These are phyloP conservation scores for Rhynchospora pubera DNA, from an alignment of 176 grass and related monocot species.

Conservation along the genomic window DNA sequence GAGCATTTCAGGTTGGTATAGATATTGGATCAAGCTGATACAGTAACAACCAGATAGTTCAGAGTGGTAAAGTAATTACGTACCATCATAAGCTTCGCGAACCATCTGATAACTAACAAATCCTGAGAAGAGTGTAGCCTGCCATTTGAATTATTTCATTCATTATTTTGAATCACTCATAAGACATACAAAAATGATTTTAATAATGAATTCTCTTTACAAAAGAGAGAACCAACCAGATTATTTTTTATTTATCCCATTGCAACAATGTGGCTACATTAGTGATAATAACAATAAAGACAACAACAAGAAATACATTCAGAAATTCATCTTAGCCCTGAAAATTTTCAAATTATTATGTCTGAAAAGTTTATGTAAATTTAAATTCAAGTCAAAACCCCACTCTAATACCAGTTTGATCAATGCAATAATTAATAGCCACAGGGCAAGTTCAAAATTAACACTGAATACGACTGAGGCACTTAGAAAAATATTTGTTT, in stretches of 20 bases:
- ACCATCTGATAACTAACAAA: conserved; percentile 93
- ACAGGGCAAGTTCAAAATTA: too few species aligned
- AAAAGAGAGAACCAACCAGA: background rate
- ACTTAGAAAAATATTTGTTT: too few species aligned
- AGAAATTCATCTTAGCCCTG: background rate
- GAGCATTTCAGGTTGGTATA: background rate
- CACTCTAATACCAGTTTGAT: too few species aligned
- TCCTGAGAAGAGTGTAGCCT: conserved; percentile 94
- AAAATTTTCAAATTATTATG: too few species aligned
- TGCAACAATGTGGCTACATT: background rate
- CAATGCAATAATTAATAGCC: too few species aligned
- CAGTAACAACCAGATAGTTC: background rate
- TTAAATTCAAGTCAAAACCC: too few species aligned
- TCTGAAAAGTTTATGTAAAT: too few species aligned
- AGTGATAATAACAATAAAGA: background rate
- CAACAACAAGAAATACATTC: background rate
- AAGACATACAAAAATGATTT: background rate
- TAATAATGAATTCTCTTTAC: background rate
- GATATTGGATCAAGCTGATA: background rate
- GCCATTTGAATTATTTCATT: conserved; percentile 30
- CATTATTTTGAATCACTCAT: background rate
- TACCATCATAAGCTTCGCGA: conserved; percentile 74
- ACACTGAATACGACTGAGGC: too few species aligned
- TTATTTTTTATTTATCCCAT: background rate
- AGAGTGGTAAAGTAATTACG: background rate